Conservation (phyloP, 2,329 filamentous ascomycete genomes). For the Colletotrichum gloeosporioides region DNA sequence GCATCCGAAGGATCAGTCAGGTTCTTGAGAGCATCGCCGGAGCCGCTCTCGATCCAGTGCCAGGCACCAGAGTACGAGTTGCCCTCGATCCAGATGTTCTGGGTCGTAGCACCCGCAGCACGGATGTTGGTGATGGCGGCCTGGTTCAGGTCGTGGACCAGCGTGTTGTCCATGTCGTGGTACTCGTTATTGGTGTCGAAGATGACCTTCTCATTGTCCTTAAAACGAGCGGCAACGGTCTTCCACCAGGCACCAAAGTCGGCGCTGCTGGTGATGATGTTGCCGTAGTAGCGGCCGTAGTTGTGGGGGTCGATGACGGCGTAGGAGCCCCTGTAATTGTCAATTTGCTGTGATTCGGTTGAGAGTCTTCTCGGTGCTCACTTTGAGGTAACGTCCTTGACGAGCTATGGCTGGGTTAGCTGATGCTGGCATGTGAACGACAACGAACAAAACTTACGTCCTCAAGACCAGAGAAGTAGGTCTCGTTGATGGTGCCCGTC, state of each 20-base stretch:
- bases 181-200: constrained; percentile 69
- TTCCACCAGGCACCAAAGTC: constrained; percentile 60
- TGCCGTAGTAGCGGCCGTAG: constrained; percentile 53
- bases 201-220: constrained; percentile 54
- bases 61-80: constrained; percentile 54
- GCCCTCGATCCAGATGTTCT: constrained; percentile 56
- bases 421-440: no score
- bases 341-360: background rate
- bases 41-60: constrained; percentile 35
- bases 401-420: constrained; percentile 7
- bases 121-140: constrained; percentile 64
- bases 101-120: constrained; percentile 54
- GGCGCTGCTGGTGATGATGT: constrained; percentile 51
- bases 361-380: background rate
- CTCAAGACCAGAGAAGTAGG: constrained; percentile 44
- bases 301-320: constrained; percentile 61
- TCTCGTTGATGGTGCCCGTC: constrained; percentile 41
- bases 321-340: constrained; percentile 35
- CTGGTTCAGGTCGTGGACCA: constrained; percentile 62
- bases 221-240: constrained; percentile 54
- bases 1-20: constrained; percentile 46
- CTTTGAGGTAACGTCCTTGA: constrained; percentile 36
- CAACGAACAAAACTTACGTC: constrained; percentile 7
- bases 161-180: constrained; percentile 60
- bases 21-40: constrained; percentile 36